phyloP scores from a whole-genome alignment of 1,139 yeast genomes.

The Kurtzmaniella quercitrusa region DNA sequence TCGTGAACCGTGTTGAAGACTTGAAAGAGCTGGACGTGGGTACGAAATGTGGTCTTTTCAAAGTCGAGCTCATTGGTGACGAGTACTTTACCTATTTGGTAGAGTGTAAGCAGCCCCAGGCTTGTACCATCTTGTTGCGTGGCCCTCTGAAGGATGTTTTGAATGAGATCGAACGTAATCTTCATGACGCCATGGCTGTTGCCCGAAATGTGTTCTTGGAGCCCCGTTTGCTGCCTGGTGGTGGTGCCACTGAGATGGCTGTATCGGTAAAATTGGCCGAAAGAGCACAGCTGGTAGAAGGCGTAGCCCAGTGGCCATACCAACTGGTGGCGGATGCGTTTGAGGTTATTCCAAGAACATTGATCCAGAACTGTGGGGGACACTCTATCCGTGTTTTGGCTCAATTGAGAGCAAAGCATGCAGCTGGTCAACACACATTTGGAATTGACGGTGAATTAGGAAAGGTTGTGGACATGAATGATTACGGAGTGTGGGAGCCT shows the following conservation, averaged over 20 bases:
- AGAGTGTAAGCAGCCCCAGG: conserved; percentile 80
- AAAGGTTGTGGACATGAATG: conserved; percentile 90
- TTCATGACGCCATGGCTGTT: conserved; percentile 98
- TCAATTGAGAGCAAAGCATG: conserved; percentile 93
- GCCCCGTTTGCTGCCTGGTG: conserved; percentile 96
- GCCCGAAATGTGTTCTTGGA: conserved; percentile 93
- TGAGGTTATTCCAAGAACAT: conserved; percentile 96
- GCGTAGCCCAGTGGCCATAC: conserved; percentile 97
- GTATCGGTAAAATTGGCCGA: conserved; percentile 85
- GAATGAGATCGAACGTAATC: conserved; percentile 93
- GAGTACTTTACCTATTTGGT: conserved; percentile 89
- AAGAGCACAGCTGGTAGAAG: conserved; percentile 88
- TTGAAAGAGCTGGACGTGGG: conserved; percentile 89
- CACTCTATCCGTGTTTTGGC: conserved; percentile 88
- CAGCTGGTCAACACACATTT: conserved; percentile 76
- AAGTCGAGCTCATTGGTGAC: conserved; percentile 93
- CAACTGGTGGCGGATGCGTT: conserved; percentile 98
- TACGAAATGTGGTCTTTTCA: conserved; percentile 81
- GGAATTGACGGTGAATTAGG: conserved; percentile 97
- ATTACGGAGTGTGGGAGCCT: conserved; percentile 98
- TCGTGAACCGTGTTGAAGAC: conserved; percentile 93
- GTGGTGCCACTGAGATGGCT: conserved; percentile 99
- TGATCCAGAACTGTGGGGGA: conserved; percentile 96
- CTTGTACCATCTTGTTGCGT: conserved; percentile 87
- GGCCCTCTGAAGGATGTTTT: conserved; percentile 97